A percentile compares a stretch with the other conserved stretches of the same genome.
Evolutionary conservation across 148 eudicot genomes (phyloP).

Genomic region (Persicaria tinctoria): DNA sequence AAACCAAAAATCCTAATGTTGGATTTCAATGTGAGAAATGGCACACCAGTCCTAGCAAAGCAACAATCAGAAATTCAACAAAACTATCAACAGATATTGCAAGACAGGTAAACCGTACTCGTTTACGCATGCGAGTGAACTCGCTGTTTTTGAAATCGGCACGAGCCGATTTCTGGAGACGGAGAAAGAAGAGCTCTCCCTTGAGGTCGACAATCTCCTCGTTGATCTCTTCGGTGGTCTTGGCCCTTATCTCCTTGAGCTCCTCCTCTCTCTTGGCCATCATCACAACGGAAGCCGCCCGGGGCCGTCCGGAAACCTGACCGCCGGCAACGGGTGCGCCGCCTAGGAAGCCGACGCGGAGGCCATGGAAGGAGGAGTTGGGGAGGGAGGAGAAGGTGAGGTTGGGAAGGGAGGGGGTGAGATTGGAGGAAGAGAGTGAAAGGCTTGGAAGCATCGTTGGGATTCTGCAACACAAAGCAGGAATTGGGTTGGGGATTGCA

Average conservation of each 20-base stretch:
- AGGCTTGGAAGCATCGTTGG: conserved; percentile 34
- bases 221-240: conserved; percentile 59
- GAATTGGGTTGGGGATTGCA: not conserved
- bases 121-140: conserved; percentile 72
- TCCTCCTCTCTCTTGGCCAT: conserved; percentile 80
- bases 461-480: not conserved
- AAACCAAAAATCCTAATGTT: too few relatives aligned
- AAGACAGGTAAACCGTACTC: conserved; percentile 30
- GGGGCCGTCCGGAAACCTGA: conserved; percentile 17
- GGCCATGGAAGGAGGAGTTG: conserved; percentile 57
- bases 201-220: conserved; percentile 78
- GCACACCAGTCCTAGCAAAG: not conserved
- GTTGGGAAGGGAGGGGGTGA: conserved; percentile 30
- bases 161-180: conserved; percentile 62
- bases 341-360: conserved; percentile 27
- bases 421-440: conserved; percentile 25
- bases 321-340: conserved; percentile 11
- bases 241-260: conserved; percentile 63
- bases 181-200: conserved; percentile 90
- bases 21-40: too few relatives aligned
- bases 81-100: not conserved
- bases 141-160: conserved; percentile 84
- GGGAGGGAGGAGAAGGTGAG: conserved; percentile 14
- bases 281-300: conserved; percentile 36
- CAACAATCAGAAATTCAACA: not conserved